phyloP scores from a whole-genome alignment of 2,329 filamentous ascomycete genomes.

The Dothideomycetidae sp. region DNA sequence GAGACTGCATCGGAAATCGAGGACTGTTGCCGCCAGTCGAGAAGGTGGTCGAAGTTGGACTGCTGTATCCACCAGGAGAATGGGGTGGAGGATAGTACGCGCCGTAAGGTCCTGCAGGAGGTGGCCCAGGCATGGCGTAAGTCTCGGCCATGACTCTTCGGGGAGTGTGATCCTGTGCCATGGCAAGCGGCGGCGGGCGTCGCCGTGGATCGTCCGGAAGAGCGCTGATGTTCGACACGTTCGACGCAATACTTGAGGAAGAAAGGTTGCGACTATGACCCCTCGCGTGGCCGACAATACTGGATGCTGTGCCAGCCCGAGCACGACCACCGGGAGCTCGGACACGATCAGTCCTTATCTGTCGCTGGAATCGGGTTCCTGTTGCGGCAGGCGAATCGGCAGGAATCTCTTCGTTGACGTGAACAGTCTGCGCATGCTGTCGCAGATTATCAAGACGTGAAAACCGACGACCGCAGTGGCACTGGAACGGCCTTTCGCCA shows the following conservation, averaged over 20 bases:
- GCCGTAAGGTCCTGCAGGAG: conserved; percentile 49
- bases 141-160: conserved; percentile 52
- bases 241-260: conserved; percentile 71
- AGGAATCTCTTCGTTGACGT: conserved; percentile 94
- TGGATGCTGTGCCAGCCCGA: conserved; percentile 56
- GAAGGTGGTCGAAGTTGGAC: conserved; percentile 71
- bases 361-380: conserved; percentile 79
- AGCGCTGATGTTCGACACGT: conserved; percentile 49
- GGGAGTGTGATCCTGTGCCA: conserved; percentile 53
- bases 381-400: conserved; percentile 85
- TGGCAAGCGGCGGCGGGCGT: conserved; percentile 67
- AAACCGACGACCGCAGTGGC: conserved; percentile 85
- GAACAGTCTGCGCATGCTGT: conserved; percentile 94
- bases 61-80: conserved; percentile 65
- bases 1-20: conserved; percentile 60
- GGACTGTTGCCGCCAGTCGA: conserved; percentile 66
- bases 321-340: conserved; percentile 58
- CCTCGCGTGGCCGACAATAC: conserved; percentile 46
- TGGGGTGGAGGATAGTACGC: conserved; percentile 47
- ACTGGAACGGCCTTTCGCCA: conserved; percentile 90
- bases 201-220: conserved; percentile 53
- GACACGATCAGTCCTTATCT: conserved; percentile 76
- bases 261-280: conserved; percentile 79
- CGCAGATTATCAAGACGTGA: conserved; percentile 88
- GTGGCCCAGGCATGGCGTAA: conserved; percentile 46